Evolutionary conservation across 1,139 yeast species (phyloP).

Genomic region (Wickerhamiella infanticola): DNA sequence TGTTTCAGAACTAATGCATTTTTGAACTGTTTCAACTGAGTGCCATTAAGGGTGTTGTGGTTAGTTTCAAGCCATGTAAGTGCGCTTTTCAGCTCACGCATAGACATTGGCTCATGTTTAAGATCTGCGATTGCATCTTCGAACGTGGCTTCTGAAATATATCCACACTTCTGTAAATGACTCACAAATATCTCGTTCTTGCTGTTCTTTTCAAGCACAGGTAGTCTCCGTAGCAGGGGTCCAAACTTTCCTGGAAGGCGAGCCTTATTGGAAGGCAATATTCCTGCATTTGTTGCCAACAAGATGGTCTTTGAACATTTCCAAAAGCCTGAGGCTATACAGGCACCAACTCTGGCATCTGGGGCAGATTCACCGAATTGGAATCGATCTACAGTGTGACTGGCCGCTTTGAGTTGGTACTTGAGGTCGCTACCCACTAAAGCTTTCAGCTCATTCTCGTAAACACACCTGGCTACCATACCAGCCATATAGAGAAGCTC

Average conservation of each 20-base stretch:
- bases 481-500: slow-evolving; percentile 28
- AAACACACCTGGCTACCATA: slow-evolving; percentile 24
- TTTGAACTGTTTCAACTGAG: slow-evolving; percentile 9
- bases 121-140: slow-evolving; percentile 11
- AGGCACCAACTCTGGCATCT: slow-evolving; percentile 24
- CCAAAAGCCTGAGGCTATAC: slow-evolving; percentile 26
- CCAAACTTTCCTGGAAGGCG: slow-evolving; percentile 20
- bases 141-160: slow-evolving; percentile 4
- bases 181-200: slow-evolving; percentile 14
- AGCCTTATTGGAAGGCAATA: slow-evolving; percentile 21
- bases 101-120: slow-evolving; percentile 1
- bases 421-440: neutral
- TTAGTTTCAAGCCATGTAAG: slow-evolving; percentile 3
- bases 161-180: slow-evolving; percentile 10
- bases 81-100: slow-evolving; percentile 1
- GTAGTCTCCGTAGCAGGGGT: slow-evolving; percentile 19
- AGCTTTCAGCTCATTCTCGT: slow-evolving; percentile 22
- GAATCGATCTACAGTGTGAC: slow-evolving; percentile 15
- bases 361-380: slow-evolving; percentile 25
- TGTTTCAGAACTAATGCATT: slow-evolving; percentile 12
- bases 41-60: neutral
- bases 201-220: slow-evolving; percentile 19
- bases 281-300: slow-evolving; percentile 23
- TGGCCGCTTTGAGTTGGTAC: slow-evolving; percentile 5
- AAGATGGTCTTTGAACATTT: slow-evolving; percentile 17